phyloP scores from a whole-genome alignment of 257 asterid species.

The Penstemon newberryi region DNA sequence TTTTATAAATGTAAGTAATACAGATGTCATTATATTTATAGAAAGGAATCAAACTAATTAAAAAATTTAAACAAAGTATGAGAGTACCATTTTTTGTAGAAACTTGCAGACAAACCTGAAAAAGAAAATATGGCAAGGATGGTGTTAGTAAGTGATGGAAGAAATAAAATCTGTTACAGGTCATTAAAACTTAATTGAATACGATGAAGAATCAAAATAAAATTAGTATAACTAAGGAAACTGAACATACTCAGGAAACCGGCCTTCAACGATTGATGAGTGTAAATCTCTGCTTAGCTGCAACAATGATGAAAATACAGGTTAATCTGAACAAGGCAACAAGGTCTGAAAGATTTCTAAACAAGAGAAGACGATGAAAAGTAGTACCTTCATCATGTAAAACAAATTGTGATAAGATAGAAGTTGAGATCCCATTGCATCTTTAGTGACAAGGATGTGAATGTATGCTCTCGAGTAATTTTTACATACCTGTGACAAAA shows the following conservation, averaged over 20 bases:
- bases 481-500: constrained; percentile 72
- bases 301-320: constrained; percentile 31
- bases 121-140: constrained; percentile 19
- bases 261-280: constrained; percentile 74
- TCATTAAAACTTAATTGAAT: constrained; percentile 14
- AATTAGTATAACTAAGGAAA: neutral
- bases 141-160: neutral
- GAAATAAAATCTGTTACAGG: neutral
- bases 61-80: too few relatives aligned
- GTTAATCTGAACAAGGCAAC: constrained; percentile 24
- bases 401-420: constrained; percentile 82
- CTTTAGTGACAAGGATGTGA: constrained; percentile 93
- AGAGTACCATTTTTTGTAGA: constrained; percentile 78
- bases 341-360: neutral
- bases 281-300: constrained; percentile 96
- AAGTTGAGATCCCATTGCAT: constrained; percentile 98
- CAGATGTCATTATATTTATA: neutral
- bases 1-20: too few relatives aligned
- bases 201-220: neutral
- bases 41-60: neutral
- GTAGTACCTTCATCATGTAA: constrained; percentile 86
- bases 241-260: constrained; percentile 72
- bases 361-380: neutral
- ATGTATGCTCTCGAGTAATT: constrained; percentile 85
- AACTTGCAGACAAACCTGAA: constrained; percentile 81